Base-by-base conservation (phyloP, 2,329 filamentous ascomycete genomes). In the Fusarium multiceps region DNA sequence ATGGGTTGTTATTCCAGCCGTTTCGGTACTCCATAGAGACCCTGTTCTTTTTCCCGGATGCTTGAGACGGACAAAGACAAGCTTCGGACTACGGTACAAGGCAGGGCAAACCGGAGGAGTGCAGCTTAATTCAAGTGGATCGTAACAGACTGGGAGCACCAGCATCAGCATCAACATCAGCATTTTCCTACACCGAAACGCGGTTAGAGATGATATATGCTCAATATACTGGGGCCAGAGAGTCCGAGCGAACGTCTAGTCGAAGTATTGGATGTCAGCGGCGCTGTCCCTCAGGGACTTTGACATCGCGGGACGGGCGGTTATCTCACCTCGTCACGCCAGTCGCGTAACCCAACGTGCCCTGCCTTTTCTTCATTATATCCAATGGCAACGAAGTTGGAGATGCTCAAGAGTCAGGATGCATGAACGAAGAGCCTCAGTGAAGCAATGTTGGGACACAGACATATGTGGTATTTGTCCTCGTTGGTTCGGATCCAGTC, bases 11-110 rank as follows among this genome's bases (percentile, higher is more conserved):
- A 50, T 62, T 67, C 59, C 43, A 30, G 47, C 63, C 55, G 37
- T 59, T 47, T 64, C 49, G 63, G 67, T 68, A 68, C 51, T 64
- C 53, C 63, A 67, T 70, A 64, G 50, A 61, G 67, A 55, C 63
- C 67, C 58, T 64, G 54, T 42, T 25, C 63, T 50, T 63, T 70
- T 54, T 25, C 28, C 55, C 23, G 51, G 50, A 61, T 42, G 40
- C 50, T 54, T 41, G 27, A 68, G 42, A 55, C 46, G 32, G 21
- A 32, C 41, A 28, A 47, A 58, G 60, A 69, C 50, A 69, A 53
- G 66, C 56, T 53, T 68, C 42, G 42, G 46, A 23, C 58, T 21
- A 47, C 27, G 21, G 37, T 37, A 54, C 53, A 42, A 58, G 37
- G 34, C 55, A 55, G 42, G 54, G 43, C 50, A 48, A 56, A 66